These are phyloP conservation scores for Combretum micranthum DNA, from an alignment of 345 rosid genomes.

Conservation along the genomic window DNA sequence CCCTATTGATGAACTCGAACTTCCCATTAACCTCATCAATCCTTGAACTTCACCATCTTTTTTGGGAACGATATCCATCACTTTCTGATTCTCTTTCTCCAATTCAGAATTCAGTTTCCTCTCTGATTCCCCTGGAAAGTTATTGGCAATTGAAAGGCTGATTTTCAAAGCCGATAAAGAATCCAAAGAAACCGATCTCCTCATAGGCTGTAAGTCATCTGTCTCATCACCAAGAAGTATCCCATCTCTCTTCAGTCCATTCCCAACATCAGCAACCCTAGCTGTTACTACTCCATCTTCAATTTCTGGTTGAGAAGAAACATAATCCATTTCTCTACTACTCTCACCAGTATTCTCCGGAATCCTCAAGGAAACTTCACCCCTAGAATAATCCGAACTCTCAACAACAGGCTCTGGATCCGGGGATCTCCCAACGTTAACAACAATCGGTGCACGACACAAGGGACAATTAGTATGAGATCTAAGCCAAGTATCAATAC, in stretches of 20 bases:
- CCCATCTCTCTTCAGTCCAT: conserved; percentile 12
- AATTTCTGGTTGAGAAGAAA: conserved; percentile 6
- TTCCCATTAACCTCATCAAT: conserved; percentile 19
- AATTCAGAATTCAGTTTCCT: conserved; percentile 8
- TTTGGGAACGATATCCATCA: conserved; percentile 6
- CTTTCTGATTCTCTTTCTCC: conserved; percentile 15
- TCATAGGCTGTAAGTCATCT: conserved; percentile 29
- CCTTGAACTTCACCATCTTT: conserved; percentile 24
- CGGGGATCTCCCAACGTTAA: neutral
- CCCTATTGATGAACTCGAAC: conserved; percentile 29
- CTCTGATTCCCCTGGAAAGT: conserved; percentile 14
- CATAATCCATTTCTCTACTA: conserved; percentile 9
- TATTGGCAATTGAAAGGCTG: conserved; percentile 22
- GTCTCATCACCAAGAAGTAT: conserved; percentile 4
- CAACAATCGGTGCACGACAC: conserved; percentile 55
- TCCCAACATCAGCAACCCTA: conserved; percentile 7
- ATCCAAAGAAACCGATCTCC: conserved; percentile 74
- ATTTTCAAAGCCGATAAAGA: conserved; percentile 44
- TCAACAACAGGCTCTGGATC: conserved; percentile 5
- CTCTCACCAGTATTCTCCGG: conserved; percentile 17
- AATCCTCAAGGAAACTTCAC: conserved; percentile 18
- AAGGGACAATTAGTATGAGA: conserved; percentile 63
- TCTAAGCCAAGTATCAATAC: conserved; percentile 74
- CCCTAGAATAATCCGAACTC: neutral
- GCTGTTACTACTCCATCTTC: conserved; percentile 11